phyloP scores from a whole-genome alignment of 177 flowering plant genomes.

The Tripterygium wilfordii region DNA sequence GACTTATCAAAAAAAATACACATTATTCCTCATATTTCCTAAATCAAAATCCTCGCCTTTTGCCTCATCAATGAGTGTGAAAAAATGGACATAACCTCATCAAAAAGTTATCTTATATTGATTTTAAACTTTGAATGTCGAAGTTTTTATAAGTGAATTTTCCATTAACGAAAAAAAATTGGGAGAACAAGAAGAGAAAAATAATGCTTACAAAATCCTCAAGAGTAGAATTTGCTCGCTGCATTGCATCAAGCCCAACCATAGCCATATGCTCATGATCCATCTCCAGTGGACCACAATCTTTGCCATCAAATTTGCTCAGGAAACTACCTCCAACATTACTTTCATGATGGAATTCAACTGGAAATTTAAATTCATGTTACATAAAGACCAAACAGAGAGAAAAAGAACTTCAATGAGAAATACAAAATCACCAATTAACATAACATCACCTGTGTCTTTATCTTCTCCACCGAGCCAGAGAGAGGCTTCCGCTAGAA shows the following conservation, averaged over 20 bases:
- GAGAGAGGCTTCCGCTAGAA: conserved; percentile 35
- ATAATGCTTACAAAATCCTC: conserved; percentile 85
- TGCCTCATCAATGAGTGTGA: too few relatives aligned
- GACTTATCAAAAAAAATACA: too few relatives aligned
- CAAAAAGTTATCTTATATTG: too few relatives aligned
- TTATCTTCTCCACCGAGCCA: conserved; percentile 27
- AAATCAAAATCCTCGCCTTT: too few relatives aligned
- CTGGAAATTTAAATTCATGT: neutral
- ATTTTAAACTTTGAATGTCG: too few relatives aligned
- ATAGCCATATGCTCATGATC: conserved; percentile 32
- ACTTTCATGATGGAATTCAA: conserved; percentile 23
- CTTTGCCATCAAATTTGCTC: conserved; percentile 7
- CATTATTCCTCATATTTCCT: too few relatives aligned
- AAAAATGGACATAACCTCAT: too few relatives aligned
- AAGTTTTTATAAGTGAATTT: too few relatives aligned
- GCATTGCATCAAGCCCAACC: conserved; percentile 78
- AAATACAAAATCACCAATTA: neutral
- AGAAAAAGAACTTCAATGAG: neutral
- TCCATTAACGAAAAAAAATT: too few relatives aligned
- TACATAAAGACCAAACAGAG: neutral
- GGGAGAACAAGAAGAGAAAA: neutral
- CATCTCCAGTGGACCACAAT: conserved; percentile 8
- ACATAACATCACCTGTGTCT: neutral
- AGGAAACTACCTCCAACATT: conserved; percentile 9
- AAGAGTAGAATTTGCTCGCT: conserved; percentile 84